These are phyloP conservation scores for Malania oleifera DNA, from an alignment of 164 flowering plant species.

Conservation along the genomic window DNA sequence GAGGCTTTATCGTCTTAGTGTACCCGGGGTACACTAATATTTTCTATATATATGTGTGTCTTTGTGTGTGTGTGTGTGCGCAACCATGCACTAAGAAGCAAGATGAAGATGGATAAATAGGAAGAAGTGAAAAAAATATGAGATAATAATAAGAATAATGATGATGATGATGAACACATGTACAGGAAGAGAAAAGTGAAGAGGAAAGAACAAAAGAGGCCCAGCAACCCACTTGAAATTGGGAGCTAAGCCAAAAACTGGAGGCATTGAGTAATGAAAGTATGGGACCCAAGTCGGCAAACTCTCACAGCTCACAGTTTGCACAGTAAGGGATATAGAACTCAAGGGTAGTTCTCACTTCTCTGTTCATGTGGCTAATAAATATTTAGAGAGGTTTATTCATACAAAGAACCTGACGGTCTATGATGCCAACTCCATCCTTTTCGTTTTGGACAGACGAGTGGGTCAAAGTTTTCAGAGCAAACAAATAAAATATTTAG, in stretches of 20 bases:
- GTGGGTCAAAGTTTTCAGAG: constrained; percentile 48
- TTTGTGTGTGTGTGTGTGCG: too few species aligned
- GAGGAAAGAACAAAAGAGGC: constrained; percentile 14
- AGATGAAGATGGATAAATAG: too few species aligned
- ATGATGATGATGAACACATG: too few species aligned
- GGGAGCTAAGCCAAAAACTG: constrained; percentile 18
- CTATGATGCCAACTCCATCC: constrained; percentile 39
- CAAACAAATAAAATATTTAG: constrained; percentile 17
- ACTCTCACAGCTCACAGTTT: not conserved
- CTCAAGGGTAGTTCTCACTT: too few species aligned
- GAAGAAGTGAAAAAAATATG: too few species aligned
- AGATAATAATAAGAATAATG: too few species aligned
- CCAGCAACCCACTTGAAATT: constrained; percentile 31
- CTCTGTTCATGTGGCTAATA: not conserved
- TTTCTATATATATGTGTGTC: too few species aligned
- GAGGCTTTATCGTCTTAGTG: too few species aligned
- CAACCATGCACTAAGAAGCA: too few species aligned
- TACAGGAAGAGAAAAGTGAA: constrained; percentile 1
- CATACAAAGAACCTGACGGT: constrained; percentile 46
- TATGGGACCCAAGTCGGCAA: constrained; percentile 19
- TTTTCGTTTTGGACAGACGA: constrained; percentile 44
- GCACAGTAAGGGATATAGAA: too few species aligned
- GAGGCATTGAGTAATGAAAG: constrained; percentile 12
- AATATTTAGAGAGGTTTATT: constrained; percentile 1
- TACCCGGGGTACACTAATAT: too few species aligned